Evolutionary conservation across 148 eudicot species (phyloP).

Genomic region (Chenopodium album): DNA sequence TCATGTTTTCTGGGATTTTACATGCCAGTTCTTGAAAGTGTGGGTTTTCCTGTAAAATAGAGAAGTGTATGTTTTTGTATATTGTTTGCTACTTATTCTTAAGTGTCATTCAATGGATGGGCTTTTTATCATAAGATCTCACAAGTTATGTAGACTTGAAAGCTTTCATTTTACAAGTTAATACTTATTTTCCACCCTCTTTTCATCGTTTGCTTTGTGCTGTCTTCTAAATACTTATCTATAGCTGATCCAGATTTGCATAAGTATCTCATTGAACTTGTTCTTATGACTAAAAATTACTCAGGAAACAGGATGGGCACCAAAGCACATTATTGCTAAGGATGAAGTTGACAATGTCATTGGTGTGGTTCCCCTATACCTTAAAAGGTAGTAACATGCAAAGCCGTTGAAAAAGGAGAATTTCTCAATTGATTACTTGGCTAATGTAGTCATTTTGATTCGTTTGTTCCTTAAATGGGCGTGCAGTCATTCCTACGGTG

Average conservation of each 20-base stretch:
- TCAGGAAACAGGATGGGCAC: constrained; percentile 95
- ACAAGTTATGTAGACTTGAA: too few species aligned
- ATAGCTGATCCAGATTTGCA: background rate
- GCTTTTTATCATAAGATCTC: too few species aligned
- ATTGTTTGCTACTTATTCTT: too few species aligned
- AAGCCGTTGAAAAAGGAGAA: background rate
- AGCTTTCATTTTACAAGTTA: too few species aligned
- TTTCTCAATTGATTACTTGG: background rate
- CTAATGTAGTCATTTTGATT: constrained; percentile 12
- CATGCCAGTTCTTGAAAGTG: too few species aligned
- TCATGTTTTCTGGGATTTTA: too few species aligned
- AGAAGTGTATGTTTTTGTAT: too few species aligned
- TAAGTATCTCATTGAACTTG: background rate
- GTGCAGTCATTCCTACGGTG: constrained; percentile 97
- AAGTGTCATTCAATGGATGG: too few species aligned
- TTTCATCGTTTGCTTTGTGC: background rate
- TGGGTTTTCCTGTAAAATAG: too few species aligned
- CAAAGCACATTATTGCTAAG: constrained; percentile 71
- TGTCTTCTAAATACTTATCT: background rate
- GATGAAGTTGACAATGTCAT: constrained; percentile 64
- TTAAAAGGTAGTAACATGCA: constrained; percentile 63
- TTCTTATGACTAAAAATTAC: constrained; percentile 22
- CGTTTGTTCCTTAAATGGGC: constrained; percentile 14
- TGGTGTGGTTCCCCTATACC: constrained; percentile 86
- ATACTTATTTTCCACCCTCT: background rate